Evolutionary conservation across 2,329 filamentous ascomycete genomes (phyloP).

Genomic region (Laburnicola sp.): DNA sequence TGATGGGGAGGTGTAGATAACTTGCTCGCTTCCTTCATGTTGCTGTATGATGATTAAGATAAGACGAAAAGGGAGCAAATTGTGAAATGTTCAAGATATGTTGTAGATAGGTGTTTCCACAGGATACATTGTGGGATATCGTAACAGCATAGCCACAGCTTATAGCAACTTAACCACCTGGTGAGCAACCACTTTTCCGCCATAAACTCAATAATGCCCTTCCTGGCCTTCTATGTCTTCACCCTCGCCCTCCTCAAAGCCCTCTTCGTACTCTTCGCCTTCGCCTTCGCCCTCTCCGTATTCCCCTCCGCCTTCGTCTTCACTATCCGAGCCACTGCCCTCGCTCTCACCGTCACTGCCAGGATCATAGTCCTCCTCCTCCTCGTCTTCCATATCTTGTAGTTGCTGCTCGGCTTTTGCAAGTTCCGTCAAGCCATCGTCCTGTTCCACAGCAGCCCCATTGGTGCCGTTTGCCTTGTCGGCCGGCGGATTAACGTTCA

Average conservation of each 20-base stretch:
- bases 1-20: too few relatives aligned
- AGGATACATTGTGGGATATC: too few relatives aligned
- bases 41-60: too few relatives aligned
- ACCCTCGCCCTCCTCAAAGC: conserved; percentile 24
- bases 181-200: too few relatives aligned
- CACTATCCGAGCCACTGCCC: conserved; percentile 42
- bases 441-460: conserved; percentile 27
- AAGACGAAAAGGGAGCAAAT: too few relatives aligned
- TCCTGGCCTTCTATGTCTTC: conserved; percentile 35
- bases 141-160: too few relatives aligned
- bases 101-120: too few relatives aligned
- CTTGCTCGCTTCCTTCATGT: too few relatives aligned
- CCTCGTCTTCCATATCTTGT: conserved; percentile 45
- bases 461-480: conserved; percentile 29
- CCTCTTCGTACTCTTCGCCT: conserved; percentile 39
- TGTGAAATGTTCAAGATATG: too few relatives aligned
- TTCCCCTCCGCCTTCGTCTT: conserved; percentile 40
- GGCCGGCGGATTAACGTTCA: conserved; percentile 54
- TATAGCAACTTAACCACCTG: too few relatives aligned
- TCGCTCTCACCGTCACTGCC: conserved; percentile 48
- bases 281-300: conserved; percentile 31
- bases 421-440: conserved; percentile 45
- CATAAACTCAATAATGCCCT: not conserved
- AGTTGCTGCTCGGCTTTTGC: conserved; percentile 45
- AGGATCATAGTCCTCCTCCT: conserved; percentile 50